phyloP scores from a whole-genome alignment of 2,329 filamentous ascomycete genomes.

The Raffaelea albimanens region DNA sequence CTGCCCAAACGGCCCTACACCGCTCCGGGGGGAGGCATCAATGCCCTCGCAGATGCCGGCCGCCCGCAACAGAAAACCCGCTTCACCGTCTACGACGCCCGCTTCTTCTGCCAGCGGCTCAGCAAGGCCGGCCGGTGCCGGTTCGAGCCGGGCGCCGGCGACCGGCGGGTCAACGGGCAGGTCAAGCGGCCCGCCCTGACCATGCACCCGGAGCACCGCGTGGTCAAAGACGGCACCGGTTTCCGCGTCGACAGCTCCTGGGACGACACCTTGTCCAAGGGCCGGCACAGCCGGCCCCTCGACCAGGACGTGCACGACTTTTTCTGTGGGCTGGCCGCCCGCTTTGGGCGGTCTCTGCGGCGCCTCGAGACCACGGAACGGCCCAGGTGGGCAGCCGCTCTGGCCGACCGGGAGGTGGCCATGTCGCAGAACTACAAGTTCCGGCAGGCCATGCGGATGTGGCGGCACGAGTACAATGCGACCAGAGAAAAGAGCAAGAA shows the following conservation, averaged over 20 bases:
- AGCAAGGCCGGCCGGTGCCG: constrained; percentile 9
- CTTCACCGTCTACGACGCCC: constrained; percentile 21
- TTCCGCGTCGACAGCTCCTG: neutral
- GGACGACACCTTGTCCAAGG: neutral
- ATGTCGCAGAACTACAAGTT: neutral
- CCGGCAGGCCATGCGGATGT: constrained; percentile 2
- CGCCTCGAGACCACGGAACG: constrained; percentile 10
- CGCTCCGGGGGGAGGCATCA: neutral
- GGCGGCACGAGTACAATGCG: constrained; percentile 6
- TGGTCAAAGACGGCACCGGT: neutral
- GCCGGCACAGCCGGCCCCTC: neutral
- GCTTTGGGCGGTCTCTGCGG: constrained; percentile 17
- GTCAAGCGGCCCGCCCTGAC: constrained; percentile 18
- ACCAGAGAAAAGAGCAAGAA: too few relatives aligned
- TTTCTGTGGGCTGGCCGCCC: constrained; percentile 18
- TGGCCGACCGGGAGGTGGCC: neutral
- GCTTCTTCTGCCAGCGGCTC: constrained; percentile 21
- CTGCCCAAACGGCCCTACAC: neutral
- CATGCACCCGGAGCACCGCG: constrained; percentile 22
- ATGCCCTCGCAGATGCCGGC: neutral
- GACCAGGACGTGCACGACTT: constrained; percentile 13
- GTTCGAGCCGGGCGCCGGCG: constrained; percentile 9
- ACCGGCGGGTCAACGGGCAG: constrained; percentile 15
- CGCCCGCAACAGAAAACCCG: constrained; percentile 11
- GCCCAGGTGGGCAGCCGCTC: constrained; percentile 1